These are phyloP conservation scores for Leonotis leonurus DNA, from an alignment of 257 asterid species.

Conservation along the genomic window DNA sequence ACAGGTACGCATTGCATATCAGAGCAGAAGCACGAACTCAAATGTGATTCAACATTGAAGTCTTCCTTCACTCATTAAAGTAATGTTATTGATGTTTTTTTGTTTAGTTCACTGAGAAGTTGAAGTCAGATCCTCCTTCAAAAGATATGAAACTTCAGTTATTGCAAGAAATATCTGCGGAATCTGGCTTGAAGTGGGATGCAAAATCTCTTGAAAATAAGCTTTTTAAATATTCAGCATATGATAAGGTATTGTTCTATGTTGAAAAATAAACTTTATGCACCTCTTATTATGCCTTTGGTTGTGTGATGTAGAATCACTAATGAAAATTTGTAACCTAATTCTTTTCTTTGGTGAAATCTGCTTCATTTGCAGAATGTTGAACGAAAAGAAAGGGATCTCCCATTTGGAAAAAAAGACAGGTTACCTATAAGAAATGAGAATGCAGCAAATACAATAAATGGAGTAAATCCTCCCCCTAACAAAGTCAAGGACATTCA, in stretches of 20 bases:
- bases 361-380: conserved; percentile 26
- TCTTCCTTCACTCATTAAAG: not conserved
- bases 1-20: conserved; percentile 35
- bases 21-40: not conserved
- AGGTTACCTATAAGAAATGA: not conserved
- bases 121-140: conserved; percentile 37
- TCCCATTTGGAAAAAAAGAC: not conserved
- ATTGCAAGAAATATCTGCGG: conserved; percentile 63
- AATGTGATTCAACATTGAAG: not conserved
- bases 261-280: not conserved
- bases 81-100: not conserved
- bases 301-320: not conserved
- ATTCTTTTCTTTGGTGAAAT: not conserved
- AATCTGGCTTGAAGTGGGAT: conserved; percentile 54
- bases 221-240: conserved; percentile 32
- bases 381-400: conserved; percentile 15
- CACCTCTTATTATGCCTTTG: not conserved
- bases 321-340: not conserved
- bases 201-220: conserved; percentile 60
- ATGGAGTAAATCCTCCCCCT: not conserved
- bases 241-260: conserved; percentile 26
- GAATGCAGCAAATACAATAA: not conserved
- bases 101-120: conserved; percentile 53
- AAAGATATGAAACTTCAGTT: conserved; percentile 60
- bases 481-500: conserved; percentile 37